Conservation (phyloP, 805 yeast species). For the Metschnikowia lunata region DNA sequence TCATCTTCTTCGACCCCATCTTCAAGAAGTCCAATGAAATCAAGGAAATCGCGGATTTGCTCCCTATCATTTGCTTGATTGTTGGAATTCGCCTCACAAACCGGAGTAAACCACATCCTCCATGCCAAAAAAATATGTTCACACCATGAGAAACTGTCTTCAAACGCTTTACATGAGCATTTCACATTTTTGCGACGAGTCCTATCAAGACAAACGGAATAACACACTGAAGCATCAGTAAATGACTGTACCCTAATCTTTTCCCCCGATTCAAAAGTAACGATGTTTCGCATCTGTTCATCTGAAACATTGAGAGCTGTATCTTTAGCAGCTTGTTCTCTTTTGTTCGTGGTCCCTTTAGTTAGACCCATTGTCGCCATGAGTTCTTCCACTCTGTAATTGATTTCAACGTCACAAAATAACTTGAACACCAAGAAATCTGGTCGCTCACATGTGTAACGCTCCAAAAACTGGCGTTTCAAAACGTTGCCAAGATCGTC, state of each 20-base stretch:
- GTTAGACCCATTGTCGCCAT: neutral
- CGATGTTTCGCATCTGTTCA: neutral
- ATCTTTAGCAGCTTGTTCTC: neutral
- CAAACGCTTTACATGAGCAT: neutral
- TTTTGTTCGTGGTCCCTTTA: neutral
- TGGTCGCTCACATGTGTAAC: neutral
- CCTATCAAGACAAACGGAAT: neutral
- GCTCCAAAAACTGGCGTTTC: neutral
- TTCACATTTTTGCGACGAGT: neutral
- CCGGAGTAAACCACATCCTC: neutral
- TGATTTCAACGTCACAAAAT: neutral
- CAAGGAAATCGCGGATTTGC: neutral
- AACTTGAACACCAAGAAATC: neutral
- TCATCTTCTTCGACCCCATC: neutral
- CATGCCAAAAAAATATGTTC: neutral
- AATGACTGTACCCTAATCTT: neutral
- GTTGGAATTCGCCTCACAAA: neutral
- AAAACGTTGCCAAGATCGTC: neutral
- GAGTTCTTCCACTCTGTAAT: neutral
- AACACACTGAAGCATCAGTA: neutral
- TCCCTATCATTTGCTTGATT: neutral
- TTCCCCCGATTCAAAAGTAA: neutral
- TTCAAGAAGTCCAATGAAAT: neutral
- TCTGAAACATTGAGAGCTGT: neutral
- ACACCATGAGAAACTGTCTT: neutral